phyloP scores from a whole-genome alignment of 768 basidiomycete species.

The Termitomyces sp. region DNA sequence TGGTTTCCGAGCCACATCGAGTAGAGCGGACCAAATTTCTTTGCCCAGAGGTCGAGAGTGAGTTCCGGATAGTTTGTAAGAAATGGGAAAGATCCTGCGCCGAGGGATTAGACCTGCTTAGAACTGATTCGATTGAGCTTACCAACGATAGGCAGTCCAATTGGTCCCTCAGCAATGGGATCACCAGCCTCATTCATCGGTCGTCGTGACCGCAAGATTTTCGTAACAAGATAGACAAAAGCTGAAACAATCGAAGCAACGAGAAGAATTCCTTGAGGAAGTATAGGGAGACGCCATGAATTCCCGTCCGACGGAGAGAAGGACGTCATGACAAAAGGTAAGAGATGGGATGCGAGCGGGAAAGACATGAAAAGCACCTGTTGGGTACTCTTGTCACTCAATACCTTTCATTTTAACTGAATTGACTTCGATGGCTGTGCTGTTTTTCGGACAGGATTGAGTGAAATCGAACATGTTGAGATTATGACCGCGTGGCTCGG shows the following conservation, averaged over 20 bases:
- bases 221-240: constrained; percentile 15
- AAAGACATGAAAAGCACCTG: not conserved
- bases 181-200: constrained; percentile 14
- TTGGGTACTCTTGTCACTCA: not conserved
- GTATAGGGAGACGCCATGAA: constrained; percentile 10
- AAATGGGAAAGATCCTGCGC: constrained; percentile 29
- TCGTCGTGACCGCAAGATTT: constrained; percentile 4
- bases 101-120: not conserved
- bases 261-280: constrained; percentile 15
- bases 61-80: constrained; percentile 37
- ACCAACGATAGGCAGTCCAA: constrained; percentile 19
- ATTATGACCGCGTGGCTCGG: constrained; percentile 7
- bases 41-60: constrained; percentile 34
- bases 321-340: constrained; percentile 9
- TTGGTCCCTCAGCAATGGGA: constrained; percentile 16
- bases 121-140: not conserved
- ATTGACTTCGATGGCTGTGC: constrained; percentile 1
- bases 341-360: constrained; percentile 2
- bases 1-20: constrained; percentile 43
- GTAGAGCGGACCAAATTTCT: constrained; percentile 36
- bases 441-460: constrained; percentile 1
- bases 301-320: constrained; percentile 1
- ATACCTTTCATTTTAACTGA: constrained; percentile 6
- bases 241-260: constrained; percentile 20
- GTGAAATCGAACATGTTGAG: not conserved